Conservation (phyloP, 306 rosid species). For the barrel medic (Medicago truncatula) region DNA sequence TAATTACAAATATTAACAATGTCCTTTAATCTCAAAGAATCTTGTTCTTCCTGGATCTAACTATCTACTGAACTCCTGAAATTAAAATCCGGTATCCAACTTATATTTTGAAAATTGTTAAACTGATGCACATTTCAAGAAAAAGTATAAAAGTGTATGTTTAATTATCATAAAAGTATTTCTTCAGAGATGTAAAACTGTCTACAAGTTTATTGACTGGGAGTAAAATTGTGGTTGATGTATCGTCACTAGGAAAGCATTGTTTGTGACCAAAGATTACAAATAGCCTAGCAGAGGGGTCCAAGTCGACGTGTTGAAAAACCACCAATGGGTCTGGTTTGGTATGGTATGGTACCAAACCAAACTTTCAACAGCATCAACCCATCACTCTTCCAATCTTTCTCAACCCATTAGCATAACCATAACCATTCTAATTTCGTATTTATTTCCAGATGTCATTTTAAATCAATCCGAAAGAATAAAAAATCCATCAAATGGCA, state of each 20-base stretch:
- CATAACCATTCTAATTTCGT: background rate
- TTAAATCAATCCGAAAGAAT: background rate
- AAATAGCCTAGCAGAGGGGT: background rate
- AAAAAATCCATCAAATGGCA: background rate
- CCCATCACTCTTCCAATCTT: constrained; percentile 8
- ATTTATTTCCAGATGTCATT: constrained; percentile 4
- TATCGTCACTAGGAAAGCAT: background rate
- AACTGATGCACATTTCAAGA: background rate
- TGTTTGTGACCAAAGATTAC: background rate
- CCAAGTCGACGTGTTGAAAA: background rate
- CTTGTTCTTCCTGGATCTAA: background rate
- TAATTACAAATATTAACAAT: background rate
- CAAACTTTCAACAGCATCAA: background rate
- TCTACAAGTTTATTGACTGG: background rate
- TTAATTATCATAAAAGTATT: background rate
- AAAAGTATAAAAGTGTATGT: background rate
- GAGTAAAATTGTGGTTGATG: background rate
- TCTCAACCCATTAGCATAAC: constrained; percentile 14
- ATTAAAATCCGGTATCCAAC: background rate
- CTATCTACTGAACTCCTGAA: background rate
- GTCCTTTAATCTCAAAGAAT: background rate
- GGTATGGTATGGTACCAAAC: background rate
- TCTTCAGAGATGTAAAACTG: background rate
- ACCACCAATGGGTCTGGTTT: background rate
- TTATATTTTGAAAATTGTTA: background rate